Evolutionary conservation across 495 filamentous ascomycete species (phyloP), one percentile per base, ranked within the genome.

Genomic region (Hypoxylon fragiforme): DNA sequence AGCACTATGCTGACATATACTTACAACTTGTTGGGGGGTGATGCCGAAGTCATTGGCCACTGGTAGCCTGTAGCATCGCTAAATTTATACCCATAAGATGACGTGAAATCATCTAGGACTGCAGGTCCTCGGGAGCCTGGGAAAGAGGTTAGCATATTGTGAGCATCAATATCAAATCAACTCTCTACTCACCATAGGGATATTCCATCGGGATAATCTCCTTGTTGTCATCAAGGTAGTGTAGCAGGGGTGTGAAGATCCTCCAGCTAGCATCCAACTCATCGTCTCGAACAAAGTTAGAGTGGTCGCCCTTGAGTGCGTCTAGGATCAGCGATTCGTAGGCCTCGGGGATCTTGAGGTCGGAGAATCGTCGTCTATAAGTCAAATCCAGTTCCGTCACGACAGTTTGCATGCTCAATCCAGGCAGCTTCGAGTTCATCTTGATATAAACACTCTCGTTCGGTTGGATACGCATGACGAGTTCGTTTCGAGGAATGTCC

Each of bases 391-490:
- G 86, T 78, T 99, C 95, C 37, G 95, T 99, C 57, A 97, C 92
- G 15, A 97, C 95, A 12, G 95, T 99, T 81, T 99, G 95, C 94
- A 97, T 99, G 75, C 90, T 97, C 66, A 99, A 78, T 65, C 95
- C 95, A 16, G 95, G 95, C 42, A 97, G 79, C 80, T 99, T 99
- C 7, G 92, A 97, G 85, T 99, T 99, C 95, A 97, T 99, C 85
- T 99, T 99, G 75, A 97, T 96, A 79, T 99, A 99, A 57, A 99
- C 91, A 64, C 88, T 92, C 79, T 99, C 95, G 75, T 99, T 99
- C 59, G 95, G 95, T 76, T 99, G 95, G 53, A 99, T 95, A 54
- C 95, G 91, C 77, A 99, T 96, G 63, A 99, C 95, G 49, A 99
- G 87, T 77, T 99, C 95, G 79, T 99, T 99, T 41, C 95, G 88